These are phyloP conservation scores for Suhomyces coccinellae DNA, from an alignment of 1,139 yeast genomes.

Conservation along the genomic window DNA sequence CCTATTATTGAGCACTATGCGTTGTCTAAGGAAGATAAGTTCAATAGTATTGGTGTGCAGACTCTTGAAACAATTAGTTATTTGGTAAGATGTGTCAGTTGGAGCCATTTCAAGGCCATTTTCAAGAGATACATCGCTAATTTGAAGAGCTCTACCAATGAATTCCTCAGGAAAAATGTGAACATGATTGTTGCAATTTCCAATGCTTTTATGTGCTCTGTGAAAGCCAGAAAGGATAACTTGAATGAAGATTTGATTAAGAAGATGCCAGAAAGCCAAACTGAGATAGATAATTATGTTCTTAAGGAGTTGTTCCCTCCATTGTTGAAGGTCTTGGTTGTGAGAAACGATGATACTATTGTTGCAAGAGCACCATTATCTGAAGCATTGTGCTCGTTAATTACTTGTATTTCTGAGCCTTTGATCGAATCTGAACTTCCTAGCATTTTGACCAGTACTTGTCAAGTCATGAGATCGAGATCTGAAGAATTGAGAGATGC, in stretches of 20 bases:
- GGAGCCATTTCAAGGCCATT: conserved; percentile 81
- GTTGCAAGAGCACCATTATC: conserved; percentile 76
- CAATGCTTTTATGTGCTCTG: conserved; percentile 42
- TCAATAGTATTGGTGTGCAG: conserved; percentile 73
- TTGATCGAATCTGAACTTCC: conserved; percentile 65
- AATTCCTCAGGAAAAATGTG: conserved; percentile 59
- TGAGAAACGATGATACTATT: conserved; percentile 76
- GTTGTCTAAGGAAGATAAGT: conserved; percentile 55
- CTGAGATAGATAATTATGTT: conserved; percentile 54
- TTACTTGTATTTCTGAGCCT: conserved; percentile 62
- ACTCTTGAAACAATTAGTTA: conserved; percentile 63
- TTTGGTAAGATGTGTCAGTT: conserved; percentile 60
- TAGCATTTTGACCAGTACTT: conserved; percentile 76
- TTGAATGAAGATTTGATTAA: conserved; percentile 22
- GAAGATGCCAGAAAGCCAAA: conserved; percentile 35
- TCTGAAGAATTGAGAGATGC: conserved; percentile 89
- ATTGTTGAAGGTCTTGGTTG: conserved; percentile 56
- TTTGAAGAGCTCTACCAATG: conserved; percentile 49
- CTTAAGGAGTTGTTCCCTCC: conserved; percentile 62
- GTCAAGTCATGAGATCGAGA: conserved; percentile 85
- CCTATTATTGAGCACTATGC: conserved; percentile 86
- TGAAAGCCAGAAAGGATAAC: conserved; percentile 10
- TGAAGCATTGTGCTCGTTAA: conserved; percentile 74
- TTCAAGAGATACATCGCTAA: conserved; percentile 68
- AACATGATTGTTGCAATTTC: conserved; percentile 65